A percentile compares a stretch with the other conserved stretches of the same genome.
phyloP scores from a whole-genome alignment of 257 asterid genomes.

The Capsicum rhomboideum region DNA sequence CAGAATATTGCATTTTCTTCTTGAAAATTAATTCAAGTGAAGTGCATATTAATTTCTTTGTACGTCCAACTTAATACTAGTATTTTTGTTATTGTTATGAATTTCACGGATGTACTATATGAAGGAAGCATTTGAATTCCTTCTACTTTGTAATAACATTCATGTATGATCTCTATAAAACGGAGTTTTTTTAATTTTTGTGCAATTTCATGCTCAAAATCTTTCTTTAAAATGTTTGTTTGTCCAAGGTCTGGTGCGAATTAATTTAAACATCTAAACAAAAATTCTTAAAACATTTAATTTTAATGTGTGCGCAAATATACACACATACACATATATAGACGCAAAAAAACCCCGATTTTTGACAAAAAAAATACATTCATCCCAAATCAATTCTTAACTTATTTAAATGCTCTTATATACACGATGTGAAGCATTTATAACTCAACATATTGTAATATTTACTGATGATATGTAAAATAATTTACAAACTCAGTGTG shows the following conservation, averaged over 20 bases:
- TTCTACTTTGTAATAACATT: background rate
- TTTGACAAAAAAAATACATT: background rate
- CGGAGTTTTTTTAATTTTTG: background rate
- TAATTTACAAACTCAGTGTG: background rate
- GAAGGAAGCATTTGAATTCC: conserved; percentile 24
- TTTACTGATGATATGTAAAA: background rate
- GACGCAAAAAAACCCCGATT: background rate
- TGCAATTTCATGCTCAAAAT: background rate
- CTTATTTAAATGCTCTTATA: background rate
- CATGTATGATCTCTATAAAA: background rate
- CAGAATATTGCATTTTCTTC: background rate
- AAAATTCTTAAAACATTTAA: background rate
- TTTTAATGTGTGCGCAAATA: background rate
- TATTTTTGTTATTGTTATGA: background rate
- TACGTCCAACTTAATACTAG: background rate
- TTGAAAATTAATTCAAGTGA: background rate
- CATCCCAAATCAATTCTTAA: background rate
- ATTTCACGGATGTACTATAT: background rate
- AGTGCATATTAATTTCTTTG: background rate
- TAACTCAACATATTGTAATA: background rate
- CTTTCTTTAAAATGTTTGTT: background rate
- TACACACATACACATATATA: background rate
- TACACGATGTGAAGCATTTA: background rate
- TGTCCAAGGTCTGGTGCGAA: background rate
- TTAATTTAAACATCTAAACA: background rate